Evolutionary conservation across 2,329 filamentous ascomycete genomes (phyloP).

Genomic region (Decorospora gaudefroyi): DNA sequence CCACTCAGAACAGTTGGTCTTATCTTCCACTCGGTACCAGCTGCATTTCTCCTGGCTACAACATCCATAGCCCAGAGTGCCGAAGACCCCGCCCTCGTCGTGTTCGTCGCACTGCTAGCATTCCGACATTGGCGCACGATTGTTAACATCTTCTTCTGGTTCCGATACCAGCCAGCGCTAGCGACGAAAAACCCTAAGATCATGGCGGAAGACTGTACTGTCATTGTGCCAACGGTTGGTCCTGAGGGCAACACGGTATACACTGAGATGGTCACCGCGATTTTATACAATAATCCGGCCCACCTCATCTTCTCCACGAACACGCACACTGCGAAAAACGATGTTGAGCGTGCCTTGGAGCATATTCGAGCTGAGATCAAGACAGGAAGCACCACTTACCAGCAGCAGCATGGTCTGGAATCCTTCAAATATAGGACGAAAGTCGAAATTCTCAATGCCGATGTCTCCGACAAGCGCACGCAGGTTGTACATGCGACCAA

Average conservation of each 20-base stretch:
- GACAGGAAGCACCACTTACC: no score
- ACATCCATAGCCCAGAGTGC: slow-evolving; percentile 2
- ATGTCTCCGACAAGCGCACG: slow-evolving; percentile 26
- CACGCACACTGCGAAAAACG: slow-evolving; percentile 3
- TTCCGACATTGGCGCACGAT: slow-evolving; percentile 30
- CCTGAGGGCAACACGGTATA: slow-evolving; percentile 11
- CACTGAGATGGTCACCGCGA: slow-evolving; percentile 13
- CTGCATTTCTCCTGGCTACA: slow-evolving; percentile 7
- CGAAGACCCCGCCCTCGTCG: slow-evolving; percentile 11
- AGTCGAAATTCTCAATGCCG: slow-evolving; percentile 12
- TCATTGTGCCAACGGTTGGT: slow-evolving; percentile 29
- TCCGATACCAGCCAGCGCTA: slow-evolving; percentile 15
- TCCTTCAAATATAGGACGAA: not conserved
- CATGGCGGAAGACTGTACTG: slow-evolving; percentile 18
- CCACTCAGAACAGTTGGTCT: no score
- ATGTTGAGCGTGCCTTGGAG: slow-evolving; percentile 1
- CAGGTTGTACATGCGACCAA: slow-evolving; percentile 21
- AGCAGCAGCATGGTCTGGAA: no score
- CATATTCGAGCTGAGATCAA: slow-evolving; percentile 6
- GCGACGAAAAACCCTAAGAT: not conserved
- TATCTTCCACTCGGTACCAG: slow-evolving; percentile 17
- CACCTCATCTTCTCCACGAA: slow-evolving; percentile 27
- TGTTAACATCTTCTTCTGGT: slow-evolving; percentile 24
- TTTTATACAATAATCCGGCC: slow-evolving; percentile 21
- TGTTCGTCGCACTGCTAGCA: slow-evolving; percentile 18